Percentiles rank a stretch among this genome's conserved stretches.
phyloP scores from a whole-genome alignment of 2,329 filamentous ascomycete species.

The Pseudogymnoascus sp. region DNA sequence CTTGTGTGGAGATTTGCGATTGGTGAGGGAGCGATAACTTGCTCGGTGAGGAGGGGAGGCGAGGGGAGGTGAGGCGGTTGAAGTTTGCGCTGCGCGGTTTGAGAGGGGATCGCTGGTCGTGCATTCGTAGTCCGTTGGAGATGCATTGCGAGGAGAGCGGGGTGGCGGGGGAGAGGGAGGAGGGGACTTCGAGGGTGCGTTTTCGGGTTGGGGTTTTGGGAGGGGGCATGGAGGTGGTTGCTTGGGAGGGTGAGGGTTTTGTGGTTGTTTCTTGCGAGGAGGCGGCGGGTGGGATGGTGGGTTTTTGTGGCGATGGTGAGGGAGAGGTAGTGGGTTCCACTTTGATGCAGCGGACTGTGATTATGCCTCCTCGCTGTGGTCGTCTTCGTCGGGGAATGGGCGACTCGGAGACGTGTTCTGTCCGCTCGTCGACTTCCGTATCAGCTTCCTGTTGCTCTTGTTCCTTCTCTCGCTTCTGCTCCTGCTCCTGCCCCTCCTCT shows the following conservation, averaged over 20 bases:
- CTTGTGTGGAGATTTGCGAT: neutral
- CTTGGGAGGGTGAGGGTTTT: neutral
- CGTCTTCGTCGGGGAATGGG: neutral
- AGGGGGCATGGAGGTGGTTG: neutral
- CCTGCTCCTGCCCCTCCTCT: neutral
- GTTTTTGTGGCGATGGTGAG: neutral
- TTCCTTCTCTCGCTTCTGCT: neutral
- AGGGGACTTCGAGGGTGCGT: neutral
- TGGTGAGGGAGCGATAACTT: neutral
- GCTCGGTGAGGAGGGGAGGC: neutral
- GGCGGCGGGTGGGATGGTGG: neutral
- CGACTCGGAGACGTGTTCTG: neutral
- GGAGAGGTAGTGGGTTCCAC: neutral
- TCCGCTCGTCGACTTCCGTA: neutral
- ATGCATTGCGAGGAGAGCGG: neutral
- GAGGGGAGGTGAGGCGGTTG: neutral
- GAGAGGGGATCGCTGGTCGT: neutral
- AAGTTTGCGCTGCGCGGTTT: neutral
- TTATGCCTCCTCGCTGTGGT: neutral
- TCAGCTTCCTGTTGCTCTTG: neutral
- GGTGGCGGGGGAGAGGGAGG: slow-evolving; percentile 3
- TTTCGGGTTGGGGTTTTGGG: neutral
- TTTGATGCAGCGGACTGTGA: slow-evolving; percentile 5
- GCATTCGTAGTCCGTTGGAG: neutral
- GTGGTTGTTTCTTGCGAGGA: neutral